Percentiles rank a stretch among this genome's conserved stretches.
Evolutionary conservation across 441 rosid genomes (phyloP).

Genomic region (Jatropha podagrica): DNA sequence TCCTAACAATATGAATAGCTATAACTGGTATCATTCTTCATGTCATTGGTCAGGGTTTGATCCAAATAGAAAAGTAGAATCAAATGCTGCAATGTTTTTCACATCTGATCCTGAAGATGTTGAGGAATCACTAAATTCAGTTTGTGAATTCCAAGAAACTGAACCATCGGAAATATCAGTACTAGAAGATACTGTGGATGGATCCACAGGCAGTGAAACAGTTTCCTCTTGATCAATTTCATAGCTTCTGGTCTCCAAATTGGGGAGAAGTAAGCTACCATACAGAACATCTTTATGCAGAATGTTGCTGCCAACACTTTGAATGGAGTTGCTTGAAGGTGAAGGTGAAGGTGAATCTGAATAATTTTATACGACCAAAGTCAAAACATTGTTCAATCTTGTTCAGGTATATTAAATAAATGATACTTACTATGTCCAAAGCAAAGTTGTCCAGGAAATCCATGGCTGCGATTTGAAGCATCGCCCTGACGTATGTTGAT

Average conservation of each 20-base stretch:
- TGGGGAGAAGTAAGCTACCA: slow-evolving; percentile 35
- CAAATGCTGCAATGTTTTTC: slow-evolving; percentile 33
- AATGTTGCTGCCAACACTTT: slow-evolving; percentile 33
- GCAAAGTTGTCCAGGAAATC: slow-evolving; percentile 31
- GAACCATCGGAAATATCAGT: slow-evolving; percentile 32
- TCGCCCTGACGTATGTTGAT: slow-evolving; percentile 38
- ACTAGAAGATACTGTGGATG: slow-evolving; percentile 32
- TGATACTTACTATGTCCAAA: too few relatives aligned
- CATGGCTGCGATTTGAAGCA: slow-evolving; percentile 32
- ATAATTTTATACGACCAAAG: slow-evolving; percentile 45
- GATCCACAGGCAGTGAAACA: slow-evolving; percentile 39
- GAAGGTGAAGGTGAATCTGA: slow-evolving; percentile 36
- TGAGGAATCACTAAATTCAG: slow-evolving; percentile 38
- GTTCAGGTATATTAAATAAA: too few relatives aligned
- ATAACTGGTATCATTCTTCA: too few relatives aligned
- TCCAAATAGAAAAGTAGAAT: slow-evolving; percentile 30
- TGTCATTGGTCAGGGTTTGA: too few relatives aligned
- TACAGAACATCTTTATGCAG: slow-evolving; percentile 27
- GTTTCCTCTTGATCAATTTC: slow-evolving; percentile 40
- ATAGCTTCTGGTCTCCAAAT: slow-evolving; percentile 27
- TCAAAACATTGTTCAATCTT: slow-evolving; percentile 8
- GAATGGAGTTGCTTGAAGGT: slow-evolving; percentile 36
- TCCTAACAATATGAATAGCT: too few relatives aligned
- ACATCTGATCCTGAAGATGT: slow-evolving; percentile 31
- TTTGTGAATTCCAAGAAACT: slow-evolving; percentile 36